These are phyloP conservation scores for Vicia sativa DNA, from an alignment of 306 rosid genomes.

Conservation along the genomic window DNA sequence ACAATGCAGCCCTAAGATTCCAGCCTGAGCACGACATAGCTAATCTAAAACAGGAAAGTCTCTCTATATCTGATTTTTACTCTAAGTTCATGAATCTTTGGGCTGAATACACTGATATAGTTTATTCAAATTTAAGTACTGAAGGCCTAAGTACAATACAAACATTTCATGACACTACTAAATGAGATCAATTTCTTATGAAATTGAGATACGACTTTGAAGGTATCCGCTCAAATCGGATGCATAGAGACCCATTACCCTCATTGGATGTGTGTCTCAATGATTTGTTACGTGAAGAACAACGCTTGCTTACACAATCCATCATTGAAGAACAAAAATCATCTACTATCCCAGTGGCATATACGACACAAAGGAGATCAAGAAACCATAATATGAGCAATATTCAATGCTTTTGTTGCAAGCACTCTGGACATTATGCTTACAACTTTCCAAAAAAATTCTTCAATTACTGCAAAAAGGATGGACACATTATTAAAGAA, in stretches of 20 bases:
- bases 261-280: not conserved
- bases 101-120: not conserved
- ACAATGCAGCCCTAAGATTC: not conserved
- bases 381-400: not conserved
- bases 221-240: not conserved
- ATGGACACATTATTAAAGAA: not conserved
- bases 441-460: no score
- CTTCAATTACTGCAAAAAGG: not conserved
- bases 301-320: not conserved
- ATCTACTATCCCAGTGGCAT: not conserved
- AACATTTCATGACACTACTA: not conserved
- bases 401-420: not conserved
- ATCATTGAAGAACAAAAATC: not conserved
- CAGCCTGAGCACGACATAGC: not conserved
- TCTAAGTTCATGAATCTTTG: not conserved
- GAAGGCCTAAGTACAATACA: not conserved
- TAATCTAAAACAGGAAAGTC: not conserved
- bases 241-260: not conserved
- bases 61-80: not conserved
- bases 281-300: not conserved
- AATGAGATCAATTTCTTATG: constrained; percentile 15
- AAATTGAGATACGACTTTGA: not conserved
- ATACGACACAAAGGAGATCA: not conserved
- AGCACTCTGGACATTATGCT: not conserved
- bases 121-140: not conserved